phyloP scores from a whole-genome alignment of 768 basidiomycete species.

The Pulveroboletus sp. region DNA sequence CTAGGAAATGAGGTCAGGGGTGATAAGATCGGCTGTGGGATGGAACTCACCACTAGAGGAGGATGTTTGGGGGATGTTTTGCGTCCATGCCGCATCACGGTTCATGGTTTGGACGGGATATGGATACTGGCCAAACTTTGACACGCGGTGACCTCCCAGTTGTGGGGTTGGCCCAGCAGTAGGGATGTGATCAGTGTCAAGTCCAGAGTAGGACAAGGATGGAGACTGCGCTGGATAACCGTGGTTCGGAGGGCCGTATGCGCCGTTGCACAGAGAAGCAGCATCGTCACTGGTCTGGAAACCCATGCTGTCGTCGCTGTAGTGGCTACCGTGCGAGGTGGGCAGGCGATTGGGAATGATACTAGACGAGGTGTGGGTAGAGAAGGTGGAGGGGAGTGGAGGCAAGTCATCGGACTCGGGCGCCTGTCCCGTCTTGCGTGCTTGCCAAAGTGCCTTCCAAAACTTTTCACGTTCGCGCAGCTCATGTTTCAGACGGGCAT shows the following conservation, averaged over 20 bases:
- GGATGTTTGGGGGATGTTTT: constrained; percentile 27
- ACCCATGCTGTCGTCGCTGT: constrained; percentile 38
- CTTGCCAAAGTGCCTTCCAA: constrained; percentile 65
- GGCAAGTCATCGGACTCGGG: constrained; percentile 50
- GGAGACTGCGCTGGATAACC: constrained; percentile 46
- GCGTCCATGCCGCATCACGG: constrained; percentile 29
- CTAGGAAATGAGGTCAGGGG: constrained; percentile 39
- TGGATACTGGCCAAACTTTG: constrained; percentile 51
- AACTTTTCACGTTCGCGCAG: constrained; percentile 68
- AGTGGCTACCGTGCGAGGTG: constrained; percentile 35
- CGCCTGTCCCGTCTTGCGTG: constrained; percentile 52
- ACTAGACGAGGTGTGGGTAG: constrained; percentile 31
- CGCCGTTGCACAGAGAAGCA: constrained; percentile 37
- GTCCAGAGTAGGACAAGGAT: constrained; percentile 34
- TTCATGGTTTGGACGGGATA: constrained; percentile 35
- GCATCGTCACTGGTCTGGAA: constrained; percentile 50
- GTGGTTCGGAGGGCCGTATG: constrained; percentile 40
- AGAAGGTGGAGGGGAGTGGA: constrained; percentile 42
- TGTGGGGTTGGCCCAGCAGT: constrained; percentile 26
- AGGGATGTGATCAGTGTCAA: constrained; percentile 32
- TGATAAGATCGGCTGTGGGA: constrained; percentile 26
- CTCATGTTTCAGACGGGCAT: constrained; percentile 57
- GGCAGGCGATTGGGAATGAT: constrained; percentile 34
- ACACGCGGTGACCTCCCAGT: constrained; percentile 37
- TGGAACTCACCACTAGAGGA: constrained; percentile 29